Evolutionary conservation across 2,329 filamentous ascomycete species (phyloP), one percentile per base, ranked within the genome.

Genomic region (Microsporum canis): DNA sequence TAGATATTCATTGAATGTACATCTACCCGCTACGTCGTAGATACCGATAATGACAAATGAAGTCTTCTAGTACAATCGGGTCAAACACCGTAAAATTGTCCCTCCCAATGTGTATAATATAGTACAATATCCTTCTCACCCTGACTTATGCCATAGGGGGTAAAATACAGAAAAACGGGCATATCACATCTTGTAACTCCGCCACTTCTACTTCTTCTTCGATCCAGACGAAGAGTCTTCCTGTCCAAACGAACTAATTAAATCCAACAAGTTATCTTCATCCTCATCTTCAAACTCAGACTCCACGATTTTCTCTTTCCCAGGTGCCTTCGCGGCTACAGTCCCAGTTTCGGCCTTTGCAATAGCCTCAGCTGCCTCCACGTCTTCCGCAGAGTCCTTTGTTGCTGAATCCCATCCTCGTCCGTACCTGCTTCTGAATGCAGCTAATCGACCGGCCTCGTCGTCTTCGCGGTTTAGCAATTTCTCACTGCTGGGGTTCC

Each of bases 391-490:
- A 33, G 69, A 73, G 41, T 66, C 65, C 23, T 68, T 68, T 61
- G 71, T 75, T 7, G 72, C 77, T 29, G 83, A 79, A 77, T 99
- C 94, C 80, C 89, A 99, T 8, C 84, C 85, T 62, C 87, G 80
- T 31, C 94, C 94, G 78, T 91, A 99, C 61, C 88, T 83, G 64
- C 82, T 82, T 69, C 94, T 82, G 79, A 99, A 99, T 60, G 89
- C 88, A 59, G 87, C 88, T 70, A 99, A 77, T 71, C 88, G 84
- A 17, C 94, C 94, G 2, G 94, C 92, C 81, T 97, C 94, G 74
- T 99, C 94, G 65, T 95, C 85, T 77, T 99, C 94, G 62, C 96
- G 82, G 73, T 94, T 96, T 72, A 87, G 79, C 69, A 99, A 80
- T 64, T 88, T 87, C 75, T 85, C 85, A 66, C 88, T 86, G 62